Conservation (phyloP, 192 early-diverging fungal genomes). For the Geranomyces variabilis region DNA sequence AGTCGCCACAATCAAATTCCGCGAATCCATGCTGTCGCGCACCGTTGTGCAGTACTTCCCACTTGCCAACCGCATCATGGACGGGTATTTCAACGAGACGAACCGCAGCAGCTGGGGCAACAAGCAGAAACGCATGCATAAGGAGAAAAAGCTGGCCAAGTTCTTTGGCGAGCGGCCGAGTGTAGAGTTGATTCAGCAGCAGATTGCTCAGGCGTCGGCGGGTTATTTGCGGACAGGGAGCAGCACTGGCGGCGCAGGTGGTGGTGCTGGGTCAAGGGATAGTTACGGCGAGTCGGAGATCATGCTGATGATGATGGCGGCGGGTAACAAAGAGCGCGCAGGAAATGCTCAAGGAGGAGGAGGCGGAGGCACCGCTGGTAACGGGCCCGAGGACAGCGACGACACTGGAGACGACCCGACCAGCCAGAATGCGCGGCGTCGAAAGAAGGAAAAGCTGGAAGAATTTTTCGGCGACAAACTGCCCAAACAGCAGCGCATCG, state of each 20-base stretch:
- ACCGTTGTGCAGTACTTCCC: conserved; percentile 39
- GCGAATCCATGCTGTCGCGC: conserved; percentile 38
- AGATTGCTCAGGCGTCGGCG: conserved; percentile 24
- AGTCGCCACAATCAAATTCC: conserved; percentile 27
- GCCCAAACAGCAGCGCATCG: conserved; percentile 34
- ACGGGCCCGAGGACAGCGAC: neutral
- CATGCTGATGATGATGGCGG: neutral
- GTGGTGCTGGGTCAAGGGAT: no score
- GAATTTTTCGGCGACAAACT: conserved; percentile 36
- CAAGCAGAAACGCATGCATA: conserved; percentile 62
- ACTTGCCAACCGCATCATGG: conserved; percentile 3
- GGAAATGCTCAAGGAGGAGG: conserved; percentile 57
- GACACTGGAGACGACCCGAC: neutral
- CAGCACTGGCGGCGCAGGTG: no score
- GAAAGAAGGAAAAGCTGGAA: conserved; percentile 48
- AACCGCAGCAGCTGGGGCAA: conserved; percentile 50
- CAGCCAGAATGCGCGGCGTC: conserved; percentile 22
- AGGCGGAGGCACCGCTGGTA: conserved; percentile 12
- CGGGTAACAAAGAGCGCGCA: conserved; percentile 14
- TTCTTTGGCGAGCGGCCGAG: conserved; percentile 72
- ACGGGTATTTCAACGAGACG: conserved; percentile 61
- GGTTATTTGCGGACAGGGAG: neutral
- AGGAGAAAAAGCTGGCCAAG: conserved; percentile 65
- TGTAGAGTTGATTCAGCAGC: conserved; percentile 58
- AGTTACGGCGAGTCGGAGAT: neutral